Conservation (phyloP, 768 basidiomycete species). For the Tricholoma sp. region DNA sequence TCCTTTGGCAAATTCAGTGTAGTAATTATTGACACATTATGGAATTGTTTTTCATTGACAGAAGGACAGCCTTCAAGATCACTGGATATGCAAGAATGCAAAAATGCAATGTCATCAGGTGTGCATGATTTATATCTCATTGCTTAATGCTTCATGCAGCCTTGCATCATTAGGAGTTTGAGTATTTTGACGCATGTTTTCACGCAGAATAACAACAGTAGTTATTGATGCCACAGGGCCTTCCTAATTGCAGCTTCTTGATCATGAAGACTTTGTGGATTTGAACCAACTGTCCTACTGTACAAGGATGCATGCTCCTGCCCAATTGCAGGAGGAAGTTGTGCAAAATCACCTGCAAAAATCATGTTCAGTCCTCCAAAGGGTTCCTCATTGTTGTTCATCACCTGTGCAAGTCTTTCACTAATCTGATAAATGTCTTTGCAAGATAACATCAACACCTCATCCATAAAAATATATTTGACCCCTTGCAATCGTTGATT, state of each 20-base stretch:
- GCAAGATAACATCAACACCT: no score
- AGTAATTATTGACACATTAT: no score
- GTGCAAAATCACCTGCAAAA: no score
- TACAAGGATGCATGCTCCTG: no score
- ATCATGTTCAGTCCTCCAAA: no score
- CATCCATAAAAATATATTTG: constrained; percentile 37
- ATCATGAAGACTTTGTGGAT: not conserved
- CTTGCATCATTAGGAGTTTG: constrained; percentile 17
- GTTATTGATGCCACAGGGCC: constrained; percentile 25
- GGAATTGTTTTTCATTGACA: constrained; percentile 14
- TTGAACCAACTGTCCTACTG: constrained; percentile 9
- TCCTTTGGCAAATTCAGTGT: constrained; percentile 33
- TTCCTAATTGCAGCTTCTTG: constrained; percentile 23
- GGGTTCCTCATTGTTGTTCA: not conserved
- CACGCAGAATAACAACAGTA: no score
- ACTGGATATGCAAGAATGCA: constrained; percentile 22
- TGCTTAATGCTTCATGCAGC: constrained; percentile 23
- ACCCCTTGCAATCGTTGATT: constrained; percentile 20
- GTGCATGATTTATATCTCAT: no score
- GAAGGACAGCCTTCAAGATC: not conserved
- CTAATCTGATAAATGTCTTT: no score
- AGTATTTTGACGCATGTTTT: constrained; percentile 23
- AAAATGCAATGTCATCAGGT: constrained; percentile 31
- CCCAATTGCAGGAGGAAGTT: no score
- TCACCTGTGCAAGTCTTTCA: no score